Evolutionary conservation across 345 rosid genomes (phyloP).

Genomic region (Cardamine resedifolia): DNA sequence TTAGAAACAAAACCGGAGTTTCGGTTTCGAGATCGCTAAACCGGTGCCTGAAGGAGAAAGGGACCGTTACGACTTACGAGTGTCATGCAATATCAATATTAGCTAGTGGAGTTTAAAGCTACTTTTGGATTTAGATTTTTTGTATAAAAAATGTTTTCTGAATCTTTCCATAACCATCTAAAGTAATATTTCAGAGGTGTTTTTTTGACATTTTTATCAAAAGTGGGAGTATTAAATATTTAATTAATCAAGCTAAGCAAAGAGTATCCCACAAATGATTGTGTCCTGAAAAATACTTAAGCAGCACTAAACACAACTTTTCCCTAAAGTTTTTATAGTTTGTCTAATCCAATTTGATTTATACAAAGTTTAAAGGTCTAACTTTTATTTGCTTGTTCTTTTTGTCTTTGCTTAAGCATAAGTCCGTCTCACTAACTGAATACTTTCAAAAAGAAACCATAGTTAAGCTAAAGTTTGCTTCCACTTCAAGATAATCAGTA

Average conservation of each 20-base stretch:
- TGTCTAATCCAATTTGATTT: neutral
- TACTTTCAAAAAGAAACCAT: neutral
- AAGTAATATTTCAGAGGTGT: constrained; percentile 1
- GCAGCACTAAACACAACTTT: constrained; percentile 17
- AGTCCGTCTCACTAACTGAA: neutral
- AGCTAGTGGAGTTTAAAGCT: constrained; percentile 33
- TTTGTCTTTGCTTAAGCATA: neutral
- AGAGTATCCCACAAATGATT: neutral
- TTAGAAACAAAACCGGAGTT: neutral
- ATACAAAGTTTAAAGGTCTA: neutral
- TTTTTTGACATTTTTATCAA: neutral
- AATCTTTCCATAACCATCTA: neutral
- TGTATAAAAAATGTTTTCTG: neutral
- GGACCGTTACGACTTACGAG: no score
- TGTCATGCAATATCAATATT: constrained; percentile 8
- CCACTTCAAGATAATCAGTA: neutral
- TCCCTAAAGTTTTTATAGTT: neutral
- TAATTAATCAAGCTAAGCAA: no score
- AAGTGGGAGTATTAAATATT: constrained; percentile 15
- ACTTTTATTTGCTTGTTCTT: neutral
- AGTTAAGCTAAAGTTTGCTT: constrained; percentile 1
- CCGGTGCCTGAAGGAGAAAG: no score
- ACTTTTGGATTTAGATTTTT: constrained; percentile 4
- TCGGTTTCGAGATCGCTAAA: neutral
- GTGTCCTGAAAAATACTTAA: neutral